Evolutionary conservation across 495 filamentous ascomycete species (phyloP), one percentile per base, ranked within the genome.

Genomic region (Hypoxylon lienhwacheense): DNA sequence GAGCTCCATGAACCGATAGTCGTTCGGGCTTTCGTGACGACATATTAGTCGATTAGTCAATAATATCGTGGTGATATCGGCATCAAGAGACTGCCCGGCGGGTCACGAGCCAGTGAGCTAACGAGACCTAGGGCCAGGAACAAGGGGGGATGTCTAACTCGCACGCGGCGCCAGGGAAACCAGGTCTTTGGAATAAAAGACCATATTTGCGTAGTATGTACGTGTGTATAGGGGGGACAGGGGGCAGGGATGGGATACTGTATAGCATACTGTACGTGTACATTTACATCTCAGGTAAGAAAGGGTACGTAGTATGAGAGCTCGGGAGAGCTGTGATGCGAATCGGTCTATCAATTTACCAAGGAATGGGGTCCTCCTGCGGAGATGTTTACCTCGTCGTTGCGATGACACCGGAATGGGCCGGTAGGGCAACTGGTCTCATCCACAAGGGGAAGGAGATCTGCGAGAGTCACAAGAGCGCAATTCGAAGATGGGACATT

Each of bases 401-500:
- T 21, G 41, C n/a, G 46, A 46, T 47, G 34, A 55, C 46, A n/a
- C 57, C 57, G 57, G 57, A 55, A 61, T 61, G 34, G 55, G 40
- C 57, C 57, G 57, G 57, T 61, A 61, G 57, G 57, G 57, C 50
- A 40, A 31, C 40, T n/a, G 36, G 51, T 55, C 41, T 61, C 51
- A 37, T 41, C 57, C 46, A 22, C 32, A 55, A 46, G 20, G 37
- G 57, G 57, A 61, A 61, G 51, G 57, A 47, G 57, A 61, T 61
- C 57, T 55, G 41, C 57, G 29, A 36, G 29, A 36, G 41, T 48
- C 51, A 54, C 35, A 35, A 31, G 34, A 31, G 31, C 7, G 47
- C 39, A 44, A 44, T 12, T 33, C 29, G 46, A 46, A 31, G 33
- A 32, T 29, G 46, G 40, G 45, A 50, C 24, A 24, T 47, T 40